Evolutionary conservation across 768 basidiomycete genomes (phyloP).

Genomic region (Rhodotorula graminis): DNA sequence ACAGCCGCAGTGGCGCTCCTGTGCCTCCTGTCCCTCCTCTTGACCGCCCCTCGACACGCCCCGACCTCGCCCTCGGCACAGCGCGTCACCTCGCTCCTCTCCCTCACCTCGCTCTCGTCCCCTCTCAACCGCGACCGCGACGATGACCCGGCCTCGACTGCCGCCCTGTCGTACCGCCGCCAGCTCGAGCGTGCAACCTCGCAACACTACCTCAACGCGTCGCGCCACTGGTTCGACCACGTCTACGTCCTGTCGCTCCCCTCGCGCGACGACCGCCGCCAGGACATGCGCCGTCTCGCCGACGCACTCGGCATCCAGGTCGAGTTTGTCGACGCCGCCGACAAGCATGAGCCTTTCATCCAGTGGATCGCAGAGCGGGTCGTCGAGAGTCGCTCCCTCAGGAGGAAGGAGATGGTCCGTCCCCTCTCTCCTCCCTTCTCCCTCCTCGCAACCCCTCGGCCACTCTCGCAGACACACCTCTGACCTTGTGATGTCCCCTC

Average conservation of each 20-base stretch:
- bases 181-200: constrained; percentile 10
- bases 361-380: constrained; percentile 43
- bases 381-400: constrained; percentile 17
- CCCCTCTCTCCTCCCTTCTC: too few species aligned
- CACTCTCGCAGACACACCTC: too few species aligned
- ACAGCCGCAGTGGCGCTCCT: not conserved
- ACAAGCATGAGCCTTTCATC: constrained; percentile 37
- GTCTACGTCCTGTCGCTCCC: constrained; percentile 44
- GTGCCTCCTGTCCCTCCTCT: not conserved
- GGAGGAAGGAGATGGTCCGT: constrained; percentile 14
- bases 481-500: not conserved
- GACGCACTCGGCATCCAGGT: constrained; percentile 39
- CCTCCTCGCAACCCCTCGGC: too few species aligned
- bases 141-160: not conserved
- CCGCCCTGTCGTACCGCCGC: constrained; percentile 3
- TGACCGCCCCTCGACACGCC: not conserved
- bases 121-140: not conserved
- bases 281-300: constrained; percentile 38
- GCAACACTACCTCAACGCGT: constrained; percentile 1
- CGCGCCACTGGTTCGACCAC: constrained; percentile 33
- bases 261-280: constrained; percentile 38
- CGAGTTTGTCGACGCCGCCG: constrained; percentile 42
- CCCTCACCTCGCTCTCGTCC: not conserved
- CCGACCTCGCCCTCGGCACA: too few species aligned
- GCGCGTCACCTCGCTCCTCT: not conserved